Percentiles rank a stretch among this genome's conserved stretches.
These are phyloP conservation scores for Bromus sterilis DNA, from an alignment of 176 grass and related monocot species.

Conservation along the genomic window DNA sequence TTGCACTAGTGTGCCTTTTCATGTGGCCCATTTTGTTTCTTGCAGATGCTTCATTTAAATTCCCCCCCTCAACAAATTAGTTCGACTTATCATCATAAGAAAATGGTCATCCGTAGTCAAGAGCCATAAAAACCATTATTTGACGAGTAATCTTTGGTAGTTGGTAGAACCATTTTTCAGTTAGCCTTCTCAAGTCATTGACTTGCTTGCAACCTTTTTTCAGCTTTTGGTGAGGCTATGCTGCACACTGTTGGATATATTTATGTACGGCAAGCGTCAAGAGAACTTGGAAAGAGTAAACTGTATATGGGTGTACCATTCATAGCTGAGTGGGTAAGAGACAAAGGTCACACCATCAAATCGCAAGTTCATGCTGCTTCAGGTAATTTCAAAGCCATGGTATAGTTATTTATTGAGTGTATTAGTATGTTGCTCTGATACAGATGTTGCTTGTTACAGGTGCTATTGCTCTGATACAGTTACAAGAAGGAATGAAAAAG, in stretches of 20 bases:
- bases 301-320: conserved; percentile 82
- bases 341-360: conserved; percentile 92
- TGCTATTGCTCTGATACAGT: conserved; percentile 74
- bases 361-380: conserved; percentile 97
- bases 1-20: background rate
- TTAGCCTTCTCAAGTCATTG: conserved; percentile 13
- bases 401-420: background rate
- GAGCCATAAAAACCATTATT: background rate
- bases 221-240: conserved; percentile 99
- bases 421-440: background rate
- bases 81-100: background rate
- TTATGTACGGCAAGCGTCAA: conserved; percentile 78
- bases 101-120: background rate
- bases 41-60: conserved; percentile 9
- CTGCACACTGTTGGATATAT: conserved; percentile 96
- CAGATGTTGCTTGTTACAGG: conserved; percentile 39
- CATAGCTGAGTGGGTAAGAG: conserved; percentile 96
- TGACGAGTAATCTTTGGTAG: background rate
- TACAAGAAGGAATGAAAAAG: conserved; percentile 93
- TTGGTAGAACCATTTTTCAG: background rate
- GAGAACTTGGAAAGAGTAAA: conserved; percentile 76
- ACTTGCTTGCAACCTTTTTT: conserved; percentile 22
- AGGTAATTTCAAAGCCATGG: conserved; percentile 47
- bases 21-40: background rate
- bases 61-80: background rate